Evolutionary conservation across 106 monocot genomes (phyloP).

Genomic region (Acorus gramineus): DNA sequence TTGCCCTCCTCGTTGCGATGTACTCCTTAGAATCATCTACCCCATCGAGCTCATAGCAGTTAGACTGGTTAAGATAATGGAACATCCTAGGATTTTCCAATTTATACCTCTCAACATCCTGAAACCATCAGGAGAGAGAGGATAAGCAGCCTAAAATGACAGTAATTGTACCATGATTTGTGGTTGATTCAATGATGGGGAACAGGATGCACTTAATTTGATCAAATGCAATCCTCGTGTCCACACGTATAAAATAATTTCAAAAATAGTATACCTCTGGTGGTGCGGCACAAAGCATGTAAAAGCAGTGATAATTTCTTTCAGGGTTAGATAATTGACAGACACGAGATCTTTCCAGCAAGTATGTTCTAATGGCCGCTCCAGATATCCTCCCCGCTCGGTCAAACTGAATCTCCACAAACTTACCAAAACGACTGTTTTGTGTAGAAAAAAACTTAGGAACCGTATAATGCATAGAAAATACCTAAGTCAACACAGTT

Average conservation of each 20-base stretch:
- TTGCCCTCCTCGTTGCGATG: slow-evolving; percentile 38
- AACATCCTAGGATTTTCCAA: slow-evolving; percentile 33
- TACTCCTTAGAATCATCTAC: slow-evolving; percentile 45
- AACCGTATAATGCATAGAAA: background rate
- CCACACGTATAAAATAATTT: no score
- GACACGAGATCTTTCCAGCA: slow-evolving; percentile 61
- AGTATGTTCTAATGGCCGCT: slow-evolving; percentile 58
- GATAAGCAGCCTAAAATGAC: no score
- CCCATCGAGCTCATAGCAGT: slow-evolving; percentile 36
- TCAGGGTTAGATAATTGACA: slow-evolving; percentile 66
- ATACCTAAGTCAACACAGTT: no score
- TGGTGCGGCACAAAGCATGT: slow-evolving; percentile 62
- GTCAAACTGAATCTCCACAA: slow-evolving; percentile 64
- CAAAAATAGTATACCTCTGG: slow-evolving; percentile 29
- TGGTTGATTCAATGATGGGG: background rate
- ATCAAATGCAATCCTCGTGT: no score
- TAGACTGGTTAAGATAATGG: slow-evolving; percentile 48
- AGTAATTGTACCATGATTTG: no score
- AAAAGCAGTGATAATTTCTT: slow-evolving; percentile 66
- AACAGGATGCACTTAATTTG: background rate
- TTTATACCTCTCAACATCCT: slow-evolving; percentile 37
- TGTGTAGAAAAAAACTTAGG: background rate
- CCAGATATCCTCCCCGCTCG: slow-evolving; percentile 43
- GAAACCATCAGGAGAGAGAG: background rate
- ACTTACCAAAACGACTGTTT: slow-evolving; percentile 58